Conservation (phyloP, 2,329 filamentous ascomycete genomes). For the Drechslerella stenobrocha region DNA sequence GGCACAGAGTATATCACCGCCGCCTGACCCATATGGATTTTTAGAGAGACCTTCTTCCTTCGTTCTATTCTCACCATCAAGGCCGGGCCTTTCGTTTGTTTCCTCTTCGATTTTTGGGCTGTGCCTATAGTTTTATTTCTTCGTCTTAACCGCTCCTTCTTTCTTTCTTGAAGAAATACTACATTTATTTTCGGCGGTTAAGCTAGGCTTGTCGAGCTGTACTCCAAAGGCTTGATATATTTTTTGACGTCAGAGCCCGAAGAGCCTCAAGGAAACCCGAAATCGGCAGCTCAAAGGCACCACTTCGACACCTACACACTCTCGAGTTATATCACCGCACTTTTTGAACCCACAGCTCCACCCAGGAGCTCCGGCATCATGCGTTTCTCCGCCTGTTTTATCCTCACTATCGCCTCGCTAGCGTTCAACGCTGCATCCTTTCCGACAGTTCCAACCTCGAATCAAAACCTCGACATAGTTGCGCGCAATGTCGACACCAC, state of each 20-base stretch:
- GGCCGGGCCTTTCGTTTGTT: conserved; percentile 34
- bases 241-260: neutral
- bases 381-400: conserved; percentile 33
- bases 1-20: conserved; percentile 38
- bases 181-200: neutral
- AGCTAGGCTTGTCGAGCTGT: neutral
- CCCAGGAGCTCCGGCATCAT: conserved; percentile 20
- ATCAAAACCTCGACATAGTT: conserved; percentile 10
- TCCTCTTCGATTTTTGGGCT: conserved; percentile 34
- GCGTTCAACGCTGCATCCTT: conserved; percentile 25
- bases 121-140: conserved; percentile 43
- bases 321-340: neutral
- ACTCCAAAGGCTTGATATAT: neutral
- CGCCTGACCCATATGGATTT: conserved; percentile 18
- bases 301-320: neutral
- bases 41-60: conserved; percentile 8
- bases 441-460: conserved; percentile 16
- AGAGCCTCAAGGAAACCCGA: neutral
- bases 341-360: too few species aligned
- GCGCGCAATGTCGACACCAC: conserved; percentile 26
- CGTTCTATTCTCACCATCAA: conserved; percentile 22
- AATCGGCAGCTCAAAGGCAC: neutral
- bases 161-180: conserved; percentile 22
- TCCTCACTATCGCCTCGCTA: conserved; percentile 16
- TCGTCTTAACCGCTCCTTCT: conserved; percentile 26